These are phyloP conservation scores for Arabis hirsuta DNA, from an alignment of 345 rosid genomes.

Conservation along the genomic window DNA sequence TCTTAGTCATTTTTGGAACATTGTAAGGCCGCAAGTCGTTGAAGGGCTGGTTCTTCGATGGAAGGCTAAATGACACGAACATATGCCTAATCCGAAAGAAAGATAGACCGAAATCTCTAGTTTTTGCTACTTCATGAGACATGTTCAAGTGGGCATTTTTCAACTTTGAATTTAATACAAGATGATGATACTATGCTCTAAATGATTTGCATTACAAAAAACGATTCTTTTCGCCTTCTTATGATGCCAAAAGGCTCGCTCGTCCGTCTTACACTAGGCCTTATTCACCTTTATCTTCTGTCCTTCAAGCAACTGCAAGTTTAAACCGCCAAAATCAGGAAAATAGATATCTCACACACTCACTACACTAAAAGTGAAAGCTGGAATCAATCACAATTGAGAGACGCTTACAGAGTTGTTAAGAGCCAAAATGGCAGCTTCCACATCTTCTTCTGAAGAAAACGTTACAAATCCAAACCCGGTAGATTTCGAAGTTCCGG, in stretches of 20 bases:
- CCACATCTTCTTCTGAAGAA: constrained; percentile 79
- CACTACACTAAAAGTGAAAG: not conserved
- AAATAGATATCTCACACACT: too few species aligned
- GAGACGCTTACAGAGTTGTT: constrained; percentile 74
- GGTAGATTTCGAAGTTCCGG: constrained; percentile 83
- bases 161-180: constrained; percentile 27
- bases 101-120: too few species aligned
- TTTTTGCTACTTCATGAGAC: too few species aligned
- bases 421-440: constrained; percentile 68
- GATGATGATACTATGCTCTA: constrained; percentile 31
- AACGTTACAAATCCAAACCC: constrained; percentile 89
- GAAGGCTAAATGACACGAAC: too few species aligned
- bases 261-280: constrained; percentile 55
- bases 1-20: too few species aligned
- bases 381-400: constrained; percentile 7
- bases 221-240: not conserved
- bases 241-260: constrained; percentile 4
- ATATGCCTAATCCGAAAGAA: too few species aligned
- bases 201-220: constrained; percentile 36
- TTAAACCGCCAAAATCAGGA: not conserved
- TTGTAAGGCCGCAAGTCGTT: too few species aligned
- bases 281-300: constrained; percentile 83
- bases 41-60: too few species aligned
- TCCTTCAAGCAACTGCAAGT: constrained; percentile 76
- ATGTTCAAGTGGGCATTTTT: not conserved